These are phyloP conservation scores for Evansstolkia leycettana DNA, from an alignment of 495 filamentous ascomycete genomes.

Conservation along the genomic window DNA sequence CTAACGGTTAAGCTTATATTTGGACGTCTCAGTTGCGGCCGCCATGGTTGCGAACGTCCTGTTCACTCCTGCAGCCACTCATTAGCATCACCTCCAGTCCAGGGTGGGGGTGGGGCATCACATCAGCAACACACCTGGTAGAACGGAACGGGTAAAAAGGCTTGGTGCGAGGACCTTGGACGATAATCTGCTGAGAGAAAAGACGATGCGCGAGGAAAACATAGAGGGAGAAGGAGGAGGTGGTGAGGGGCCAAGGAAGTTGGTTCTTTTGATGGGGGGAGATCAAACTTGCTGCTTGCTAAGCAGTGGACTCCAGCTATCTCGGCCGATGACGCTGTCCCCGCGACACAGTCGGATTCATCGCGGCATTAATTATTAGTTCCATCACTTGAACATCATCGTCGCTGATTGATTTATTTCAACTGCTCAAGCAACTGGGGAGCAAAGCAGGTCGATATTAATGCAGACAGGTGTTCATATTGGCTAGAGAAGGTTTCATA, in stretches of 20 bases:
- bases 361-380: no score
- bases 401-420: no score
- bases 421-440: no score
- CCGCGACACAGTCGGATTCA: no score
- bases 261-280: neutral
- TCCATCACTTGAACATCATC: no score
- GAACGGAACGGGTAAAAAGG: conserved; percentile 3
- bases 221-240: conserved; percentile 6
- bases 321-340: no score
- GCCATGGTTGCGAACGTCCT: conserved; percentile 51
- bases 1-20: conserved; percentile 83
- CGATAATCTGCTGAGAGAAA: conserved; percentile 8
- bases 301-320: no score
- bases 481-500: no score
- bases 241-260: neutral
- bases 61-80: conserved; percentile 7
- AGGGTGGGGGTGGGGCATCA: no score
- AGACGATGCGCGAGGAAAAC: conserved; percentile 9
- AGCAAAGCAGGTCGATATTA: no score
- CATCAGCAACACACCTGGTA: conserved; percentile 7
- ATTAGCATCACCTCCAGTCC: no score
- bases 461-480: no score
- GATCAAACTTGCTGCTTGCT: conserved; percentile 1
- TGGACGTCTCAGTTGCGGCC: conserved; percentile 55
- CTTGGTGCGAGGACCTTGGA: conserved; percentile 17